A percentile compares a stretch with the other conserved stretches of the same genome.
phyloP scores from a whole-genome alignment of 2,329 filamentous ascomycete genomes.

The Claviceps sp. region DNA sequence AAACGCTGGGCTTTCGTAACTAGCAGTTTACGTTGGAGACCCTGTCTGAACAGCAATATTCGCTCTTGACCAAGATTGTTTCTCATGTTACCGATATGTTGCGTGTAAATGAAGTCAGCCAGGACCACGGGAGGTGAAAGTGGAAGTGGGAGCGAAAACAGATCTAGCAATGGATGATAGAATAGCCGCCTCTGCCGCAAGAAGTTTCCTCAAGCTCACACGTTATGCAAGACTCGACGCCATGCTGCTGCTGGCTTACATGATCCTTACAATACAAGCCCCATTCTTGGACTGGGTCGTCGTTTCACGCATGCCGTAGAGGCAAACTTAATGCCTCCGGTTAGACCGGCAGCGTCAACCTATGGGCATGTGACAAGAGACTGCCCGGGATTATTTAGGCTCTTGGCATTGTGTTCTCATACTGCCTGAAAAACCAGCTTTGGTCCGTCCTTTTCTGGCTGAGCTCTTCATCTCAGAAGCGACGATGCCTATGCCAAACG shows the following conservation, averaged over 20 bases:
- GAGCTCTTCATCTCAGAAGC: not conserved
- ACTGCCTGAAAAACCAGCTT: not conserved
- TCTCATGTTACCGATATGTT: not conserved
- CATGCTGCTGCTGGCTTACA: not conserved
- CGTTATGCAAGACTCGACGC: constrained; percentile 1
- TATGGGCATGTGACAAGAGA: not conserved
- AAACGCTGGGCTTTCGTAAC: too few relatives aligned
- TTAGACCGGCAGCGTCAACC: not conserved
- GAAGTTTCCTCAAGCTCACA: constrained; percentile 1
- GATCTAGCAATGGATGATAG: constrained; percentile 35
- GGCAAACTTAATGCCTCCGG: not conserved
- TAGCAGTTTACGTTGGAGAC: too few relatives aligned
- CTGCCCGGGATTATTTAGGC: not conserved
- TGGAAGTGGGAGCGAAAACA: too few relatives aligned
- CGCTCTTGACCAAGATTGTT: not conserved
- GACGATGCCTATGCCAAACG: not conserved
- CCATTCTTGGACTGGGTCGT: not conserved
- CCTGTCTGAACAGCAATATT: not conserved
- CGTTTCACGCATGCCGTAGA: not conserved
- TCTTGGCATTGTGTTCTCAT: not conserved
- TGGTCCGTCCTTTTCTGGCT: not conserved
- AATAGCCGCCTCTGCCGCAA: not conserved
- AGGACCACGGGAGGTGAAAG: not conserved
- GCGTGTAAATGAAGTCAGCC: not conserved
- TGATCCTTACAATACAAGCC: not conserved